These are phyloP conservation scores for Ogataea hybrid DNA, from an alignment of 1,139 yeast species.

Conservation along the genomic window DNA sequence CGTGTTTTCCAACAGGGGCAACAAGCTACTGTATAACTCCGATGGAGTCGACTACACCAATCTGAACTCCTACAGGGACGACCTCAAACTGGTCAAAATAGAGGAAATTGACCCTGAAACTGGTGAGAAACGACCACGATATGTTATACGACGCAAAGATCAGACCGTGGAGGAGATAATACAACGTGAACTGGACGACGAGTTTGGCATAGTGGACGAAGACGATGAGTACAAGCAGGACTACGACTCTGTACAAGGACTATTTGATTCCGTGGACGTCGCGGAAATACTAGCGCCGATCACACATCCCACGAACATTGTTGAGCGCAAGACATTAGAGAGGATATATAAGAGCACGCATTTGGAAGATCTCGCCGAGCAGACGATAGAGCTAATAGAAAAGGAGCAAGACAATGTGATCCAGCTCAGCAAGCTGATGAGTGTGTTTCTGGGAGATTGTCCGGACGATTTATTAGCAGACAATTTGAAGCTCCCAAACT, in stretches of 20 bases:
- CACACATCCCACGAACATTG: slow-evolving; percentile 75
- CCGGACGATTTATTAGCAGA: slow-evolving; percentile 65
- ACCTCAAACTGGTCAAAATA: slow-evolving; percentile 29
- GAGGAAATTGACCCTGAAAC: slow-evolving; percentile 24
- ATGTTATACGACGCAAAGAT: slow-evolving; percentile 32
- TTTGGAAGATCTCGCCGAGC: slow-evolving; percentile 56
- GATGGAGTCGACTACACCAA: slow-evolving; percentile 35
- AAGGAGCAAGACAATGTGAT: slow-evolving; percentile 76
- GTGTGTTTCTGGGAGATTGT: slow-evolving; percentile 83
- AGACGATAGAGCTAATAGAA: slow-evolving; percentile 74
- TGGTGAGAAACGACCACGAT: slow-evolving; percentile 30
- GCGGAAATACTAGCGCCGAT: slow-evolving; percentile 72
- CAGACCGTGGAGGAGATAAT: slow-evolving; percentile 26
- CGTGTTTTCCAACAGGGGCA: slow-evolving; percentile 51
- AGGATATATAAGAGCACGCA: slow-evolving; percentile 58
- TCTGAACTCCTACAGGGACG: slow-evolving; percentile 26
- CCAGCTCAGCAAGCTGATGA: slow-evolving; percentile 67
- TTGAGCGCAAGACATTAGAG: slow-evolving; percentile 66
- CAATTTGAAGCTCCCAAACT: slow-evolving; percentile 61
- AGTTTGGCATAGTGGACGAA: slow-evolving; percentile 28
- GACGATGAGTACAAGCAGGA: slow-evolving; percentile 33
- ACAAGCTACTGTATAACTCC: slow-evolving; percentile 47
- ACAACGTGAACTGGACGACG: slow-evolving; percentile 28
- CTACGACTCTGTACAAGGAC: slow-evolving; percentile 34
- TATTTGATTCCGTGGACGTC: slow-evolving; percentile 34